phyloP scores from a whole-genome alignment of 2,329 filamentous ascomycete genomes.

The Venturia effusa region DNA sequence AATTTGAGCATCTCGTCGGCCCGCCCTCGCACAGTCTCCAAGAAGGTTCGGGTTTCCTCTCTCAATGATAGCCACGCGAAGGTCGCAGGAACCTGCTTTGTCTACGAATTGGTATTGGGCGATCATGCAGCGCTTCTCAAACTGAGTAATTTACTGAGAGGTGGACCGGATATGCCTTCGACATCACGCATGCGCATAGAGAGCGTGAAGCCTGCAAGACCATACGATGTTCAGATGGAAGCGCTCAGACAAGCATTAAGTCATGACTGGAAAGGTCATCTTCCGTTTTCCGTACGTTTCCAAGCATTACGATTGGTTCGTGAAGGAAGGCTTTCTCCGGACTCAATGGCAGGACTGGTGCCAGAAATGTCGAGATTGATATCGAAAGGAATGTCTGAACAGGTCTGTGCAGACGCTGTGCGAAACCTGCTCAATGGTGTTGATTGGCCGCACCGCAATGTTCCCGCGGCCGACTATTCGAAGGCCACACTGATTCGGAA shows the following conservation, averaged over 20 bases:
- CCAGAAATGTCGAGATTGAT: slow-evolving; percentile 22
- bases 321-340: slow-evolving; percentile 5
- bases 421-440: slow-evolving; percentile 1
- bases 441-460: neutral
- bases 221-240: slow-evolving; percentile 11
- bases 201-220: slow-evolving; percentile 6
- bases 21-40: slow-evolving; percentile 9
- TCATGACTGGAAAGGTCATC: neutral
- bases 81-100: slow-evolving; percentile 37
- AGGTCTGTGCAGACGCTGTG: slow-evolving; percentile 33
- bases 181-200: slow-evolving; percentile 17
- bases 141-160: slow-evolving; percentile 17
- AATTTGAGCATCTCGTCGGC: neutral
- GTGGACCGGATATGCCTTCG: slow-evolving; percentile 21
- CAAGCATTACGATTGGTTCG: slow-evolving; percentile 6
- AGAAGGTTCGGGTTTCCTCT: slow-evolving; percentile 23
- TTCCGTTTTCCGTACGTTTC: slow-evolving; percentile 11
- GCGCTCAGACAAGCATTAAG: slow-evolving; percentile 7
- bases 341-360: neutral
- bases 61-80: slow-evolving; percentile 26
- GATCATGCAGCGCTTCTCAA: slow-evolving; percentile 17
- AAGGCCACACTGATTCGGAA: neutral
- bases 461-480: neutral
- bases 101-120: slow-evolving; percentile 33
- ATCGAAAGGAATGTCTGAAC: slow-evolving; percentile 23